Base-by-base conservation (phyloP, 257 asterid genomes). In the Nicotiana paniculata region DNA sequence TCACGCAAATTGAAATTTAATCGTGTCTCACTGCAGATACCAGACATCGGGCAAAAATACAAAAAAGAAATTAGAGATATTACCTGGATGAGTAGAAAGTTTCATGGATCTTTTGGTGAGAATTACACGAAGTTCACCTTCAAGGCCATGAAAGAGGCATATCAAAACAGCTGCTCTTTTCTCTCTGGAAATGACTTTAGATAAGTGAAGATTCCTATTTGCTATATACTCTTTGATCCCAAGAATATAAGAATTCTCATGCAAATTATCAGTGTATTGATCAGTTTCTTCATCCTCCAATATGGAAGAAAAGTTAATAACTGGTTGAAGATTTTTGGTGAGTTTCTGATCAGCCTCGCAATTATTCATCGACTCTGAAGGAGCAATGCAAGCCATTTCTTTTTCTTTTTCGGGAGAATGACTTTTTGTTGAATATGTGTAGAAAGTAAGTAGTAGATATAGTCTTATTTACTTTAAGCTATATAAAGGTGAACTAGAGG, bases 71-170 rank as follows among this genome's bases (percentile, higher is more conserved):
- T 68, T 43, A 28, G 21, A 54, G 43, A 53, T 46, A 5, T n/a
- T 48, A 91, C 95, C 92, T 74, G 92, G 93, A 86, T 91, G 93
- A 83, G 93, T 86, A 0, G 93, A 86, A 62, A 89, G 77, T 8
- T 90, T 89, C 90, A 86, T 90, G 59, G 95, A 91, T 85, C 95
- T 85, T 82, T 81, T 86, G 15, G 92, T 90, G 51, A 91, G 93
- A 82, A 91, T 85, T 12, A 91, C 93, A 1, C 90, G 88, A 12
- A 88, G 87, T 70, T 90, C 91, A 1, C 91, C 91, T 6, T 86
- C 86, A 28, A 59, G 64, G 12, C 93, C 95, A 4, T 77, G 46
- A 72, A 89, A 91, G 58, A 91, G 82, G 87, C 93, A 91, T 77
- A 91, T 81, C 69, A 91, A 54, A 39, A 91, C 92, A 4, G 93